Conservation (phyloP, 768 basidiomycete species). For the Termitomyces sp. region DNA sequence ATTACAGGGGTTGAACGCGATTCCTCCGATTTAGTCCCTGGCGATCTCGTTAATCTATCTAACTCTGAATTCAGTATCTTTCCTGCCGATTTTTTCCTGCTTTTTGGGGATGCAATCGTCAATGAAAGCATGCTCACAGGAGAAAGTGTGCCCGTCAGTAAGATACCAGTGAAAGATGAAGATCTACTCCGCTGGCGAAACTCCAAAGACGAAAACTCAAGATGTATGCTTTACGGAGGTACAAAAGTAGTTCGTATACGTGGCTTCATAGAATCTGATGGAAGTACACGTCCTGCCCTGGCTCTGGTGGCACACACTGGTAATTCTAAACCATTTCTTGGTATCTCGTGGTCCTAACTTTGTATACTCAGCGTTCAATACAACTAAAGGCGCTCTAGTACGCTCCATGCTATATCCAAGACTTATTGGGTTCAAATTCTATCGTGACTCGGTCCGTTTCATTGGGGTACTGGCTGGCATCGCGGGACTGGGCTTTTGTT, state of each 20-base stretch:
- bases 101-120: constrained; percentile 95
- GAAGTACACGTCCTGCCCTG: constrained; percentile 58
- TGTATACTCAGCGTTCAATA: constrained; percentile 70
- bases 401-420: constrained; percentile 99
- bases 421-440: constrained; percentile 98
- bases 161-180: constrained; percentile 78
- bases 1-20: constrained; percentile 63
- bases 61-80: constrained; percentile 67
- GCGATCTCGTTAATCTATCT: constrained; percentile 90
- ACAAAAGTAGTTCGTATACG: constrained; percentile 89
- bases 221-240: constrained; percentile 85
- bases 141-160: constrained; percentile 96
- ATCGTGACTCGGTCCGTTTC: constrained; percentile 87
- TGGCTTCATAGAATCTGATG: constrained; percentile 52
- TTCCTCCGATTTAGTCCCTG: constrained; percentile 82
- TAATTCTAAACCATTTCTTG: constrained; percentile 23
- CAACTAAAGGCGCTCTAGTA: constrained; percentile 94
- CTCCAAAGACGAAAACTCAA: constrained; percentile 67
- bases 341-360: not conserved
- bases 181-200: constrained; percentile 71
- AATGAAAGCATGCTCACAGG: constrained; percentile 99
- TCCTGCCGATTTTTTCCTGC: constrained; percentile 88
- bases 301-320: constrained; percentile 88
- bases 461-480: constrained; percentile 90
- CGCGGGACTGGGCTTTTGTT: constrained; percentile 86